These are phyloP conservation scores for Clitopilus hobsonii DNA, from an alignment of 768 basidiomycete species.

Conservation along the genomic window DNA sequence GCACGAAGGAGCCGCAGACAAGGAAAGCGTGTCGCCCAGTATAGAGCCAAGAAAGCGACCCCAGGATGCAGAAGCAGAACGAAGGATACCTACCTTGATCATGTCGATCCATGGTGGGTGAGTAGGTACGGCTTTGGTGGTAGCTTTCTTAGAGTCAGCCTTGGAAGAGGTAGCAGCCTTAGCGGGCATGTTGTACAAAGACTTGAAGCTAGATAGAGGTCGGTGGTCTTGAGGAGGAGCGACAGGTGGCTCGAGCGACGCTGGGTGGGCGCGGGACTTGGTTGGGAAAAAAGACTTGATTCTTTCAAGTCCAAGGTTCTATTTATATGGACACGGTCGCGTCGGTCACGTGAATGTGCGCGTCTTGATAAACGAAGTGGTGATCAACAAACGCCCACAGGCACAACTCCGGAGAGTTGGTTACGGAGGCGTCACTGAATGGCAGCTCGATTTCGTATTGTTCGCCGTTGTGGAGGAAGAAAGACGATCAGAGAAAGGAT, in stretches of 20 bases:
- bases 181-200: slow-evolving; percentile 23
- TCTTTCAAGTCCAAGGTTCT: slow-evolving; percentile 27
- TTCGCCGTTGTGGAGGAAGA: background rate
- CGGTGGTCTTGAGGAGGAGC: slow-evolving; percentile 8
- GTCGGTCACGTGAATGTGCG: slow-evolving; percentile 33
- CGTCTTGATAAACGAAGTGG: slow-evolving; percentile 36
- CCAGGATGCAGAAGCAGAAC: too few relatives aligned
- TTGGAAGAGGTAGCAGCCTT: slow-evolving; percentile 32
- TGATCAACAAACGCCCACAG: slow-evolving; percentile 4
- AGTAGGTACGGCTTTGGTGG: slow-evolving; percentile 39
- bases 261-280: slow-evolving; percentile 7
- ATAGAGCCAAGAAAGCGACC: slow-evolving; percentile 5
- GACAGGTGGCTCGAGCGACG: slow-evolving; percentile 16
- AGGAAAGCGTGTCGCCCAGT: slow-evolving; percentile 19
- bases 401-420: background rate
- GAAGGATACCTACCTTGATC: slow-evolving; percentile 69
- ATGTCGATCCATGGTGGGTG: slow-evolving; percentile 70
- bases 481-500: too few relatives aligned
- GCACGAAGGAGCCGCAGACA: slow-evolving; percentile 11
- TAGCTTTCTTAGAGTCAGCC: slow-evolving; percentile 36
- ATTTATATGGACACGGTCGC: slow-evolving; percentile 46
- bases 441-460: background rate
- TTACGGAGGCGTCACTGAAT: background rate
- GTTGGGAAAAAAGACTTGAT: slow-evolving; percentile 32
- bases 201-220: slow-evolving; percentile 7